Evolutionary conservation across 306 rosid genomes (phyloP).

Genomic region (Lablab purpureus): DNA sequence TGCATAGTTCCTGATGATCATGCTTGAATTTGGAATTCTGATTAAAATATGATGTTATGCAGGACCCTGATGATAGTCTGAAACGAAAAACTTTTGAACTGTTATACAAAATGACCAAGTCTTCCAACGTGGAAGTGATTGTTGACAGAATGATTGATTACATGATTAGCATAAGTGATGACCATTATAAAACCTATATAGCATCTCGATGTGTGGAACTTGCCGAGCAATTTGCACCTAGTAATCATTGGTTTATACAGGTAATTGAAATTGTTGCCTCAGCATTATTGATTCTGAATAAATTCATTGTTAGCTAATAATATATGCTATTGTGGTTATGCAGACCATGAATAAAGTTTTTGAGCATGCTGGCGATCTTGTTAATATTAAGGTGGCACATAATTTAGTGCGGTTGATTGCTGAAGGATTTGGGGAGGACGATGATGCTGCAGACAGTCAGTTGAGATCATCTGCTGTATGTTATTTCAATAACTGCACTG

Average conservation of each 20-base stretch:
- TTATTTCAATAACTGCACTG: constrained; percentile 45
- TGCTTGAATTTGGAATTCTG: constrained; percentile 22
- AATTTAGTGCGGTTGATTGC: constrained; percentile 97
- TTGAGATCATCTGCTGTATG: constrained; percentile 98
- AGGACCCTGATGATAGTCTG: constrained; percentile 98
- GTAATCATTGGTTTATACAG: constrained; percentile 99
- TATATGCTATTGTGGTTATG: constrained; percentile 37
- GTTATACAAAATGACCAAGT: constrained; percentile 91
- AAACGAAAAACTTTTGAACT: constrained; percentile 95
- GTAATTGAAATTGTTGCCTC: constrained; percentile 50
- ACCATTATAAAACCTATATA: constrained; percentile 89
- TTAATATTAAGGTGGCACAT: constrained; percentile 96
- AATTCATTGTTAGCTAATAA: constrained; percentile 10
- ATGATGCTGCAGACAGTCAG: constrained; percentile 80
- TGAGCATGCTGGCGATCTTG: constrained; percentile 99
- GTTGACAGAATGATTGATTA: constrained; percentile 96
- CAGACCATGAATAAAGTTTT: constrained; percentile 99
- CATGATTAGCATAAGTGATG: constrained; percentile 87
- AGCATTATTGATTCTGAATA: constrained; percentile 33
- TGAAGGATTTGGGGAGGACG: constrained; percentile 97
- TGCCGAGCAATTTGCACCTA: constrained; percentile 96
- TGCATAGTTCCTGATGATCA: constrained; percentile 4
- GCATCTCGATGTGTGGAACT: constrained; percentile 98
- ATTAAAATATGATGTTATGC: constrained; percentile 46
- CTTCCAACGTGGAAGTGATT: constrained; percentile 98